Percentiles rank a stretch among this genome's conserved stretches.
Evolutionary conservation across 2,329 filamentous ascomycete genomes (phyloP).

Genomic region (Volutella citrinella): DNA sequence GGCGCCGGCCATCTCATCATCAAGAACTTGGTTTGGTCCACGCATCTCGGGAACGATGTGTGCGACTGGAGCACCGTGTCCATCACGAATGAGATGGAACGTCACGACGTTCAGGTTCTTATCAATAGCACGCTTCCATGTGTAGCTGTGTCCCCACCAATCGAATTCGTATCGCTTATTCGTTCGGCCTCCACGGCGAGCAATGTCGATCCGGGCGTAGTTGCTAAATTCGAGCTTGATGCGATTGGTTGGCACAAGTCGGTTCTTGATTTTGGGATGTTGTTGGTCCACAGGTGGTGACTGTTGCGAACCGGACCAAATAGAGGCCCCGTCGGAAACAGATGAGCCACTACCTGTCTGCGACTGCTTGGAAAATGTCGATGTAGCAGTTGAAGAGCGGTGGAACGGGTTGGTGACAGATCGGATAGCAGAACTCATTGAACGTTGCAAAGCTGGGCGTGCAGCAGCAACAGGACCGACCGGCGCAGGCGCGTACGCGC

Average conservation of each 20-base stretch:
- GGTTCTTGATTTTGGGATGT: constrained; percentile 29
- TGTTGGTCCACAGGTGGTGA: constrained; percentile 14
- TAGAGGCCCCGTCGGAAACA: constrained; percentile 19
- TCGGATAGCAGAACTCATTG: constrained; percentile 44
- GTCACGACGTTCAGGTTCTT: constrained; percentile 67
- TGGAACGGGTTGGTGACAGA: constrained; percentile 37
- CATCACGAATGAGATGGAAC: constrained; percentile 75
- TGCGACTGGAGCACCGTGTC: constrained; percentile 62
- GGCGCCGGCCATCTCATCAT: constrained; percentile 74
- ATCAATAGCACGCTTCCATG: constrained; percentile 77
- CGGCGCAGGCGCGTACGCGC: constrained; percentile 51
- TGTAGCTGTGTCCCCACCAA: constrained; percentile 86
- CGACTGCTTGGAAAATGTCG: constrained; percentile 20
- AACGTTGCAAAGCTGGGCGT: constrained; percentile 46
- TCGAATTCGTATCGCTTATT: constrained; percentile 84
- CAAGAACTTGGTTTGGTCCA: constrained; percentile 64
- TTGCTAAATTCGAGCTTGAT: constrained; percentile 95
- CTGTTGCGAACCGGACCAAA: constrained; percentile 23
- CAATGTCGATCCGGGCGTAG: constrained; percentile 87
- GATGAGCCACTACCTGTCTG: constrained; percentile 12
- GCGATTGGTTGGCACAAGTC: constrained; percentile 63
- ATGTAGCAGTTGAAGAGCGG: constrained; percentile 21
- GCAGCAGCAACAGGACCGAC: constrained; percentile 27
- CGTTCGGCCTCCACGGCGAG: constrained; percentile 60
- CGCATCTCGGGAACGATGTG: constrained; percentile 81